These are phyloP conservation scores for Suillus spraguei DNA, from an alignment of 768 basidiomycete genomes.

Conservation along the genomic window DNA sequence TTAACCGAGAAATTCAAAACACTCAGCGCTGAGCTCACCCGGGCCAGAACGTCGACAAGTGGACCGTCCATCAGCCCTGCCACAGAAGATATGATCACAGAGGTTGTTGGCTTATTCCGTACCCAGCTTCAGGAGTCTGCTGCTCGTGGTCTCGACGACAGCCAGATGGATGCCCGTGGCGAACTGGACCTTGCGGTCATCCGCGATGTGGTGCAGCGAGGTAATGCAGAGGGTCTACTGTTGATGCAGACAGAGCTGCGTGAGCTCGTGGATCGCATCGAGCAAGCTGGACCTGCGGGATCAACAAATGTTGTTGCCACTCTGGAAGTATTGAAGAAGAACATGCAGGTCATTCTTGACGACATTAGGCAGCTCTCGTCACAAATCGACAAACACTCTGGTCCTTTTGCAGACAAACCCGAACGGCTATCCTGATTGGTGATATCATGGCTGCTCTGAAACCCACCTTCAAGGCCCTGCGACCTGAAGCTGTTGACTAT, in stretches of 20 bases:
- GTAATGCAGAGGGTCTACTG: constrained; percentile 60
- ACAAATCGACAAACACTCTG: constrained; percentile 29
- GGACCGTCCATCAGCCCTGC: constrained; percentile 40
- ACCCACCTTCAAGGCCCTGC: constrained; percentile 63
- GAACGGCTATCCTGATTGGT: constrained; percentile 63
- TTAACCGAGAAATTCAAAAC: constrained; percentile 70
- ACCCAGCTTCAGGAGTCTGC: constrained; percentile 68
- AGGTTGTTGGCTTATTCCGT: constrained; percentile 69
- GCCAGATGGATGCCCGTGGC: constrained; percentile 70
- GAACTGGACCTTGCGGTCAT: constrained; percentile 81
- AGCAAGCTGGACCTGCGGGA: constrained; percentile 25
- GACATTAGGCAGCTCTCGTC: constrained; percentile 52
- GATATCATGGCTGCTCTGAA: constrained; percentile 58
- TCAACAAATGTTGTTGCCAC: constrained; percentile 42
- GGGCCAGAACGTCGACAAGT: constrained; percentile 22
- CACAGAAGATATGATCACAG: constrained; percentile 65
- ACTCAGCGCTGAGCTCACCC: constrained; percentile 45
- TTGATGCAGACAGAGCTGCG: constrained; percentile 63
- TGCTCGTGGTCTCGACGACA: constrained; percentile 56
- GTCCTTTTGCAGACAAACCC: constrained; percentile 41
- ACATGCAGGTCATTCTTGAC: constrained; percentile 60
- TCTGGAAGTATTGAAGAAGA: constrained; percentile 63
- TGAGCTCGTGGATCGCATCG: constrained; percentile 48
- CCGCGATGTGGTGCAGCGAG: constrained; percentile 67
- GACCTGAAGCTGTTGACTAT: constrained; percentile 74